Evolutionary conservation across 305 asterid species (phyloP).

Genomic region (Andrographis paniculata): DNA sequence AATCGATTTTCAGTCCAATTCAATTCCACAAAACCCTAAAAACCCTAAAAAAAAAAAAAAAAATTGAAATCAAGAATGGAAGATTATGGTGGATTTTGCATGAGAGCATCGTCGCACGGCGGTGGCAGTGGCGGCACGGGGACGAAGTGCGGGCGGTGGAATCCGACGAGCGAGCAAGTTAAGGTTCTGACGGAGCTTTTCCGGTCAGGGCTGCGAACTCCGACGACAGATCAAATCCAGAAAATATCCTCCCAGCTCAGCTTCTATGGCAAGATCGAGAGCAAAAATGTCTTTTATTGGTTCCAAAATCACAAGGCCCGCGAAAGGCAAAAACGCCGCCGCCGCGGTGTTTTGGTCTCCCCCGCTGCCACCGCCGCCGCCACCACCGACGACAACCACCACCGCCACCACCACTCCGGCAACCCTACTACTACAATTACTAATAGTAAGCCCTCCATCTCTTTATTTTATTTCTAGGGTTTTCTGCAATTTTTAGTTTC

Average conservation of each 20-base stretch:
- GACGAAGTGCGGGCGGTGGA: slow-evolving; percentile 89
- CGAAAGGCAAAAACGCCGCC: slow-evolving; percentile 78
- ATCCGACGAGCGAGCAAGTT: slow-evolving; percentile 75
- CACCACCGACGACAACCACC: slow-evolving; percentile 10
- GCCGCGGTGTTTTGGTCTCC: too few relatives aligned
- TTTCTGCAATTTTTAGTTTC: too few relatives aligned
- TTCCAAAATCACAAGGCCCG: slow-evolving; percentile 90
- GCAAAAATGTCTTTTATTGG: slow-evolving; percentile 85
- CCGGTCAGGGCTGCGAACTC: slow-evolving; percentile 75
- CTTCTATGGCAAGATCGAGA: slow-evolving; percentile 80
- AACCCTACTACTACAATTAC: slow-evolving; percentile 2
- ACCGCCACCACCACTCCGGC: too few relatives aligned
- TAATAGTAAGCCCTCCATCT: slow-evolving; percentile 23
- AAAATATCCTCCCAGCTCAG: slow-evolving; percentile 77
- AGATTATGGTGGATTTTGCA: slow-evolving; percentile 42
- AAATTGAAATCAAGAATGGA: slow-evolving; percentile 27
- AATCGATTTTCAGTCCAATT: too few relatives aligned
- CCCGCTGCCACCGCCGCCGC: slow-evolving; percentile 39
- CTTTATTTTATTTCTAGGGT: not conserved
- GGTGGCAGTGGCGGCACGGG: slow-evolving; percentile 38
- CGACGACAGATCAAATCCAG: slow-evolving; percentile 74
- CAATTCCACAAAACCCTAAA: too few relatives aligned
- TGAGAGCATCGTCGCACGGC: slow-evolving; percentile 31
- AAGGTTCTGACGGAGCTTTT: slow-evolving; percentile 78
- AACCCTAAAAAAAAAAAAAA: too few relatives aligned